Evolutionary conservation across 169 alveolate genomes (phyloP).

Genomic region (Toxoplasma gondii): DNA sequence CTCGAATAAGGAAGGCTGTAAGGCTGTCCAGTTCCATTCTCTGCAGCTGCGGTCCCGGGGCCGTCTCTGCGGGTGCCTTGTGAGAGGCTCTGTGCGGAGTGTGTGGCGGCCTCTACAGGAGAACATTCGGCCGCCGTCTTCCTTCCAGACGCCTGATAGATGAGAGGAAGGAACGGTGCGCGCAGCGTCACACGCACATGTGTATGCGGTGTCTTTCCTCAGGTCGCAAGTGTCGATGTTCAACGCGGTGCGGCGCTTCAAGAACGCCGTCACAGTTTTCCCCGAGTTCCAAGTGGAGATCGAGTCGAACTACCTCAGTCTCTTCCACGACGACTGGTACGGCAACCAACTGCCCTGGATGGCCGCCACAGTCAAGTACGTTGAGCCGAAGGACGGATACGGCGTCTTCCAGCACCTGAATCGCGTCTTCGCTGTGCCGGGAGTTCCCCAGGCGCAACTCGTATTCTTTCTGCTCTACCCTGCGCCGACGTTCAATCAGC

Average conservation of each 20-base stretch:
- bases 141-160: too few relatives aligned
- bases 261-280: not conserved
- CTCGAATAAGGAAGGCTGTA: too few relatives aligned
- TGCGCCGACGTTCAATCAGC: conserved; percentile 25
- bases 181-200: too few relatives aligned
- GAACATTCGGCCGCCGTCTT: too few relatives aligned
- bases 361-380: conserved; percentile 22
- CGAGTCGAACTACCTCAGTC: not conserved
- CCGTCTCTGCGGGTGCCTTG: too few relatives aligned
- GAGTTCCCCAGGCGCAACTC: not conserved
- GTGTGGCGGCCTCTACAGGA: too few relatives aligned
- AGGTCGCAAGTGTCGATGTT: not conserved
- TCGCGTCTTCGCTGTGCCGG: not conserved
- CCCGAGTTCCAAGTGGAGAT: conserved; percentile 30
- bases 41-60: too few relatives aligned
- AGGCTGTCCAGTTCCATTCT: too few relatives aligned
- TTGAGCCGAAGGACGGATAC: conserved; percentile 1
- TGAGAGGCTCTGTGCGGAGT: too few relatives aligned
- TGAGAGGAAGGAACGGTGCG: too few relatives aligned
- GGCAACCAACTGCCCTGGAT: conserved; percentile 62
- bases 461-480: conserved; percentile 51
- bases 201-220: not conserved
- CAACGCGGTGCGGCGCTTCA: not conserved
- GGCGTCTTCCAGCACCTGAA: conserved; percentile 46
- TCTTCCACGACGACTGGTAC: conserved; percentile 55